These are phyloP conservation scores for Moesziomyces antarcticus DNA, from an alignment of 1,284 basidiomycete genomes.

Conservation along the genomic window DNA sequence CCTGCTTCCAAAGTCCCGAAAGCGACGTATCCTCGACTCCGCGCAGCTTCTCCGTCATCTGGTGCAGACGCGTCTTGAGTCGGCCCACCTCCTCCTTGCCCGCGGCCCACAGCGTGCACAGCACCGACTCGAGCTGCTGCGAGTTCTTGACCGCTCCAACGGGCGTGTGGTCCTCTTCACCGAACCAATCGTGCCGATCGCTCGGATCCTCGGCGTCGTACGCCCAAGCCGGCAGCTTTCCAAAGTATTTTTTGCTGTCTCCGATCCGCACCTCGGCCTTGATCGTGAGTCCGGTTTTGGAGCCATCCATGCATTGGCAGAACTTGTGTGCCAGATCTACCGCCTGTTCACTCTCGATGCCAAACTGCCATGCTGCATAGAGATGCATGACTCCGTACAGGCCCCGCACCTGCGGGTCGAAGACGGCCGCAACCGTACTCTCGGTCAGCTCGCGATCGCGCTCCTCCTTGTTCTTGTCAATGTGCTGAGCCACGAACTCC, in stretches of 20 bases:
- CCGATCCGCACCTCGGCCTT: constrained; percentile 21
- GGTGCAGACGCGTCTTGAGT: constrained; percentile 14
- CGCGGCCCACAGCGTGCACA: constrained; percentile 31
- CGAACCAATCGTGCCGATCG: constrained; percentile 21
- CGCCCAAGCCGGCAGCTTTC: constrained; percentile 33
- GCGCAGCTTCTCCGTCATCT: constrained; percentile 15
- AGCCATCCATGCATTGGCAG: constrained; percentile 39
- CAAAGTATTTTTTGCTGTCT: constrained; percentile 29
- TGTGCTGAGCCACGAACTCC: constrained; percentile 29
- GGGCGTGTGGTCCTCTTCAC: constrained; percentile 1
- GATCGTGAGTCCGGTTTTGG: constrained; percentile 37
- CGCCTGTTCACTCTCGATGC: constrained; percentile 18
- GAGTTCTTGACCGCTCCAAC: constrained; percentile 14
- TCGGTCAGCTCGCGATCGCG: constrained; percentile 25
- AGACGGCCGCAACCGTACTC: constrained; percentile 21
- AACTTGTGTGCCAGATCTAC: constrained; percentile 45
- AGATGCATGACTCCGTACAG: constrained; percentile 42
- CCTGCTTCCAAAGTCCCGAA: constrained; percentile 24
- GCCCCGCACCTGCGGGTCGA: constrained; percentile 18
- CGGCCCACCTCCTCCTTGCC: constrained; percentile 14
- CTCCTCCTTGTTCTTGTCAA: constrained; percentile 16
- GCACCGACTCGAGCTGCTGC: constrained; percentile 22
- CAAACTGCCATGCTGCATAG: constrained; percentile 37
- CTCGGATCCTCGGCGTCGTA: constrained; percentile 11
- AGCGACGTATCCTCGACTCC: constrained; percentile 29